phyloP scores from a whole-genome alignment of 139 green algal species.

The Chlamydomonas sp. region DNA sequence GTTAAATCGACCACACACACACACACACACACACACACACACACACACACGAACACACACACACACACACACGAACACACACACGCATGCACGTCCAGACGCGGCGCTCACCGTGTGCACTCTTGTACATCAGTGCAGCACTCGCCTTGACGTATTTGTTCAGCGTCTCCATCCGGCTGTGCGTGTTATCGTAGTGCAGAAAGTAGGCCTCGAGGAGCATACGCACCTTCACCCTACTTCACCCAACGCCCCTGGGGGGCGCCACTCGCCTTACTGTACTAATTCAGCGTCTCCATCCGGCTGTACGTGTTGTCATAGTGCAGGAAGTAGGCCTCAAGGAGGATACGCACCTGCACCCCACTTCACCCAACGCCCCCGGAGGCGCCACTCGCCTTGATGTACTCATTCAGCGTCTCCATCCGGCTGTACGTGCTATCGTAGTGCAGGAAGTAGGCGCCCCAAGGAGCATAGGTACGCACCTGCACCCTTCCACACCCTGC shows the following conservation, averaged over 20 bases:
- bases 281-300: constrained; percentile 59
- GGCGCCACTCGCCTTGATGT: constrained; percentile 33
- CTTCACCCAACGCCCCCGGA: too few species aligned
- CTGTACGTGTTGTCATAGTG: constrained; percentile 58
- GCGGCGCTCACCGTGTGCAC: background rate
- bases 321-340: constrained; percentile 61
- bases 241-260: too few species aligned
- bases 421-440: constrained; percentile 63
- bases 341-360: too few species aligned
- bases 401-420: constrained; percentile 65
- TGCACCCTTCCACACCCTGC: too few species aligned
- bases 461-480: too few species aligned
- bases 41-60: too few species aligned
- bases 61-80: too few species aligned
- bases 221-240: too few species aligned
- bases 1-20: too few species aligned
- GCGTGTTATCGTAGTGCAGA: constrained; percentile 50
- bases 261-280: constrained; percentile 70
- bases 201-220: too few species aligned
- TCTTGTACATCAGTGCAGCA: background rate
- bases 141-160: constrained; percentile 54
- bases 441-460: constrained; percentile 55
- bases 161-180: constrained; percentile 68
- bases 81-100: background rate
- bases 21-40: too few species aligned